A percentile compares a stretch with the other conserved stretches of the same genome.
Evolutionary conservation across 306 rosid genomes (phyloP).

Genomic region (Rosa chinensis): DNA sequence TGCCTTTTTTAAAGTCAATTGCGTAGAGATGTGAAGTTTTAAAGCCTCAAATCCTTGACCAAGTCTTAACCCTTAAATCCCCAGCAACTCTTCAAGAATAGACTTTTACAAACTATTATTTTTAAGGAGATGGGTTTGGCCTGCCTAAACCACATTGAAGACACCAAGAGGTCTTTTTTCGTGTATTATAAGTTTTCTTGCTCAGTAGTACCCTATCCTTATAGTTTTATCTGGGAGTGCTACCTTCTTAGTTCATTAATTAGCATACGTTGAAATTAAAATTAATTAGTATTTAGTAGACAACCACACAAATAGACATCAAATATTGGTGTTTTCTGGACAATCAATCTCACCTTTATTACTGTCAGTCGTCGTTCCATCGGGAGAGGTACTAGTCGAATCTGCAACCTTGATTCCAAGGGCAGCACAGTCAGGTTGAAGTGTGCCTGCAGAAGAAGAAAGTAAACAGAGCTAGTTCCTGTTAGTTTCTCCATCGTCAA

Average conservation of each 20-base stretch:
- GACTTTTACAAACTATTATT: neutral
- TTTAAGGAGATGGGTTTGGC: conserved; percentile 7
- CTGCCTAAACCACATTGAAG: conserved; percentile 5
- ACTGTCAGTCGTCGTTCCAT: neutral
- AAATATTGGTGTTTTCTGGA: neutral
- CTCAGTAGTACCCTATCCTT: neutral
- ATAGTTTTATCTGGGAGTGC: neutral
- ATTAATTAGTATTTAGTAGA: no score
- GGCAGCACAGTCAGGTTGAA: conserved; percentile 66
- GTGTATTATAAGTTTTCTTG: neutral
- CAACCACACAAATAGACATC: neutral
- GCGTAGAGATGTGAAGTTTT: conserved; percentile 12
- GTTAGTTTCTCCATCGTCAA: neutral
- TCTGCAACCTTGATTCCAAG: conserved; percentile 72
- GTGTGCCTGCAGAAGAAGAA: conserved; percentile 50
- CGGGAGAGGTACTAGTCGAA: conserved; percentile 23
- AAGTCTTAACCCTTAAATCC: neutral
- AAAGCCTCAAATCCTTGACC: conserved; percentile 11
- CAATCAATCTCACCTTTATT: conserved; percentile 40
- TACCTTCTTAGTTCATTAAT: no score
- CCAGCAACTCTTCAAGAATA: neutral
- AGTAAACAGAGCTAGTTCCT: neutral
- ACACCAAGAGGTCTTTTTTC: neutral
- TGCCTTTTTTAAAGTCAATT: conserved; percentile 11
- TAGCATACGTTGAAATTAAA: neutral